phyloP scores from a whole-genome alignment of 23 red algal genomes.

The Gracilaria vermiculophylla region DNA sequence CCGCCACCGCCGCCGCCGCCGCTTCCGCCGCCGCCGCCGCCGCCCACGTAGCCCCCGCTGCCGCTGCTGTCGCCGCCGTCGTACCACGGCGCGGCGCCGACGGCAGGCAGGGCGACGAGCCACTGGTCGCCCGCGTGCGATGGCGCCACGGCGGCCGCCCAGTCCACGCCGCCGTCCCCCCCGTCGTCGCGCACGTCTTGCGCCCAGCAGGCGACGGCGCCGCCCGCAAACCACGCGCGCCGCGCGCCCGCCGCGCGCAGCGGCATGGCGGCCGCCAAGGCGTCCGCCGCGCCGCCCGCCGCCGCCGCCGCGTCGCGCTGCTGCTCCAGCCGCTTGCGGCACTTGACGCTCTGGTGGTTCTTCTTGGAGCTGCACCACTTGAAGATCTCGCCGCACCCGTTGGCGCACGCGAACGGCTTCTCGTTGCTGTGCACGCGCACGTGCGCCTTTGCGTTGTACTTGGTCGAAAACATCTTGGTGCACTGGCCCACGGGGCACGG shows the following conservation, averaged over 20 bases:
- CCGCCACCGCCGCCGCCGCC: background rate
- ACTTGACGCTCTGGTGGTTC: background rate
- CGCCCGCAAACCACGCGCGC: too few relatives aligned
- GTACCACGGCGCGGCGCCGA: background rate
- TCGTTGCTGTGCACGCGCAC: background rate
- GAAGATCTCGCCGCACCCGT: background rate
- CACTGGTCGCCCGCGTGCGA: too few relatives aligned
- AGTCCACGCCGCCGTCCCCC: too few relatives aligned
- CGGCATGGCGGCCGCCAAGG: too few relatives aligned
- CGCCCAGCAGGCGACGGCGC: too few relatives aligned
- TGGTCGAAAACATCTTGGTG: background rate
- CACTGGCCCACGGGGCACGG: background rate
- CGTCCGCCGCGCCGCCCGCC: background rate
- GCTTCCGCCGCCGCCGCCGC: background rate
- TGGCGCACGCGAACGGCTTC: background rate
- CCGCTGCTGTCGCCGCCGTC: background rate
- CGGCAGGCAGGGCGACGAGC: background rate
- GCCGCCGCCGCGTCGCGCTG: too few relatives aligned
- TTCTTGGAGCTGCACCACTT: conserved; percentile 18
- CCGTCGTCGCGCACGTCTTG: too few relatives aligned
- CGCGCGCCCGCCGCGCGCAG: background rate
- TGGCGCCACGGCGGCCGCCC: too few relatives aligned
- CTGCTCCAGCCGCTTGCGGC: background rate
- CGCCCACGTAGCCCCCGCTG: background rate
- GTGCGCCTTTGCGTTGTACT: conserved; percentile 16